Base-by-base conservation (phyloP, 148 eudicot genomes). In the Fagopyrum esculentum region DNA sequence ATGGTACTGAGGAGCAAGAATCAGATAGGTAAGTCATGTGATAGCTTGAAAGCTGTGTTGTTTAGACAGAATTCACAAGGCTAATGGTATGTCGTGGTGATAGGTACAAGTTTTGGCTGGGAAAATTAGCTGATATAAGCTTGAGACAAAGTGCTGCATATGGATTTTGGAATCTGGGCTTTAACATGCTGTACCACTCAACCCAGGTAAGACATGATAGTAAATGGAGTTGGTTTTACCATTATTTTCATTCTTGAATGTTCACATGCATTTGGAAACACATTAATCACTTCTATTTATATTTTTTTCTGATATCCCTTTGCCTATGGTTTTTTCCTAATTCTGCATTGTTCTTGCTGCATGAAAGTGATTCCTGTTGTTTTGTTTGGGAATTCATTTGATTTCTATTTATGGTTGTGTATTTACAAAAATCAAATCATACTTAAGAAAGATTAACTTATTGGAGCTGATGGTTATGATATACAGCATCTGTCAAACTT, bases 1-100 rank as follows among this genome's bases (percentile, higher is more conserved):
- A 96, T 84, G 99, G 99, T 83, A 89, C 99, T 19, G 97, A 96
- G 88, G 76, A 85, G 55, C 89, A 78, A 79, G 99, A 96, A 92
- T 76, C 86, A 74, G 81, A 82, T 84, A 96, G 99, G 99, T 96
- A 79, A 45, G 61, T 49, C 61, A 72, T 60, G 48, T 56, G 57
- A 22, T 63, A 49, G 29, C 30, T 16, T 60, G 71, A 46, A 22
- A 29, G 22, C n/a, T 60, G 73, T 59, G 26, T 55, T 35, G 8
- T 61, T 45, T 44, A 73, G 66, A 43, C 73, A 45, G 47, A 66
- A 66, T 66, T 66, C 9, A 13, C 60, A n/a, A 73, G 60, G 48
- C 54, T 66, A 73, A 19, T 74, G 69, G 56, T 9, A 40, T 73
- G 46, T 72, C 49, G 43, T 75, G 78, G 56, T 80, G 78, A 51